These are phyloP conservation scores for Trametes gibbosa DNA, from an alignment of 768 basidiomycete species.

Conservation along the genomic window DNA sequence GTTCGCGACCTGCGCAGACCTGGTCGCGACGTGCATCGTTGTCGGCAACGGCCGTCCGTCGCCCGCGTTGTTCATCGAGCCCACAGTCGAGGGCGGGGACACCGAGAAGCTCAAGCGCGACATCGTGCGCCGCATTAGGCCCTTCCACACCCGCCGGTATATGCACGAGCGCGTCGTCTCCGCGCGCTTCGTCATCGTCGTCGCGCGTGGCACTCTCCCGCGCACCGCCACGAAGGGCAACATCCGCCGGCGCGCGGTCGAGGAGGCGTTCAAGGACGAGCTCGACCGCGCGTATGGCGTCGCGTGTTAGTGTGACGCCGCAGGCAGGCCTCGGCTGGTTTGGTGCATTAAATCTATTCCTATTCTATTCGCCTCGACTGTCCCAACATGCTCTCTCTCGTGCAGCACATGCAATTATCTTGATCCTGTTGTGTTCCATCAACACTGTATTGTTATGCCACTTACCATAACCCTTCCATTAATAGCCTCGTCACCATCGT, in stretches of 20 bases:
- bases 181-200: slow-evolving; percentile 64
- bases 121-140: slow-evolving; percentile 70
- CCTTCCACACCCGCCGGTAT: slow-evolving; percentile 74
- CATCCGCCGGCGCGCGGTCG: slow-evolving; percentile 73
- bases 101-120: slow-evolving; percentile 65
- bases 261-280: slow-evolving; percentile 56
- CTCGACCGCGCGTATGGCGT: slow-evolving; percentile 57
- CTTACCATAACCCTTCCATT: neutral
- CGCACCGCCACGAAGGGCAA: slow-evolving; percentile 81
- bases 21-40: slow-evolving; percentile 73
- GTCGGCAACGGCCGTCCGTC: slow-evolving; percentile 75
- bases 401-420: neutral
- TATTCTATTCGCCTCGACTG: slow-evolving; percentile 5
- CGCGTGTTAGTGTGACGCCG: neutral
- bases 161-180: slow-evolving; percentile 75
- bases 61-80: slow-evolving; percentile 75
- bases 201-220: slow-evolving; percentile 61
- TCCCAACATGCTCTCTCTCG: neutral
- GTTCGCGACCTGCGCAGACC: slow-evolving; percentile 55
- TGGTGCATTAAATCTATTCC: slow-evolving; percentile 1
- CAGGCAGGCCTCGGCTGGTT: neutral
- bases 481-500: neutral
- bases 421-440: neutral
- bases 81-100: slow-evolving; percentile 46
- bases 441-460: neutral